phyloP scores from a whole-genome alignment of 495 filamentous ascomycete genomes.

The Schizothecium vesticola region DNA sequence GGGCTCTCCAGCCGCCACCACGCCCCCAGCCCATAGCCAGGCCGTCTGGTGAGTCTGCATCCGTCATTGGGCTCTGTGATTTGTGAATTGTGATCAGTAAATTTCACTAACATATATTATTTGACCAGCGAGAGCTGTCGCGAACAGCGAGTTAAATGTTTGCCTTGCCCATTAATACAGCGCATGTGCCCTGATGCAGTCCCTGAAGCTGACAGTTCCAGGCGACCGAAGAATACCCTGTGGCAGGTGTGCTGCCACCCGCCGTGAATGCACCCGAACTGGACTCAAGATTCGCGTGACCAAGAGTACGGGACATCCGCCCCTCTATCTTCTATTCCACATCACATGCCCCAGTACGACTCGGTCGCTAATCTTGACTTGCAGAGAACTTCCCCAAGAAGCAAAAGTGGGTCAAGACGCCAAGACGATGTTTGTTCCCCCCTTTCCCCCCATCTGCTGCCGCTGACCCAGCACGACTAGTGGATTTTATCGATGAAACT shows the following conservation, averaged over 20 bases:
- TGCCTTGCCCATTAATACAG: not conserved
- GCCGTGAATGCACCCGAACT: conserved; percentile 19
- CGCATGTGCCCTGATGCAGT: not conserved
- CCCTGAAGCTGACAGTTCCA: conserved; percentile 14
- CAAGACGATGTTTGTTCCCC: conserved; percentile 22
- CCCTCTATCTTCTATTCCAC: not conserved
- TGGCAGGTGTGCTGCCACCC: conserved; percentile 29
- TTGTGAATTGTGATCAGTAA: not conserved
- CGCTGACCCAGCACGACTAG: conserved; percentile 3
- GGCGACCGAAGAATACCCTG: conserved; percentile 43
- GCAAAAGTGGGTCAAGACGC: conserved; percentile 31
- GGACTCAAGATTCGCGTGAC: conserved; percentile 28
- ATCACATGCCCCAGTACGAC: not conserved
- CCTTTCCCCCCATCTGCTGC: not conserved
- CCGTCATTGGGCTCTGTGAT: not conserved
- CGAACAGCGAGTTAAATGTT: conserved; percentile 44
- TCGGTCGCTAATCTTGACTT: not conserved
- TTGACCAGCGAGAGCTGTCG: conserved; percentile 39
- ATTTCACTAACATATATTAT: not conserved
- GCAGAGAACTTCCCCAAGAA: conserved; percentile 21
- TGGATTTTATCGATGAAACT: conserved; percentile 27
- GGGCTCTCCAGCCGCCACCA: not conserved
- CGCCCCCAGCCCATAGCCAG: conserved; percentile 3
- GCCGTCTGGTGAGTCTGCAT: conserved; percentile 25
- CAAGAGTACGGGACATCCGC: conserved; percentile 12